Conservation (phyloP, 208 protist genomes). For the Leishmania aethiopica region DNA sequence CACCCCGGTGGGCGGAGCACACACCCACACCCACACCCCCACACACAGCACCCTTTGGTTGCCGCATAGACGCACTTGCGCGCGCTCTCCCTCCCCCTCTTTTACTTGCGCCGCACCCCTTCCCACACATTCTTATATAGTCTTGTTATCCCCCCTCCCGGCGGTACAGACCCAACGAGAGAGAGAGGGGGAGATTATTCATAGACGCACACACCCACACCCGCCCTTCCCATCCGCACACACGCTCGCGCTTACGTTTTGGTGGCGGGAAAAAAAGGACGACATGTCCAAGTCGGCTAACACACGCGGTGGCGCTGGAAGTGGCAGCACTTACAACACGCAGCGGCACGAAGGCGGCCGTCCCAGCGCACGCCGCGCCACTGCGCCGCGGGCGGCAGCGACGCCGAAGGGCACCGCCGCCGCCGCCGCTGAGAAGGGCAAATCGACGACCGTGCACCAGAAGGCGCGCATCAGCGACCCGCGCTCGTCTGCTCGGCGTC, state of each 20-base stretch:
- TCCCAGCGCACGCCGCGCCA: neutral
- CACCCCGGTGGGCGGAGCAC: neutral
- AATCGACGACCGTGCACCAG: neutral
- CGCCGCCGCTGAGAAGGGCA: neutral
- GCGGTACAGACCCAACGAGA: no score
- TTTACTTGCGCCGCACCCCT: neutral
- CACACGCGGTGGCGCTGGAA: neutral
- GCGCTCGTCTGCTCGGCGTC: neutral
- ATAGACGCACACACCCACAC: neutral
- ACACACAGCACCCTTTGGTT: neutral
- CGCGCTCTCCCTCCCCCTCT: neutral
- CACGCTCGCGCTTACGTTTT: neutral
- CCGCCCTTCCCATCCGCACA: neutral
- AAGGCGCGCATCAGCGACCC: neutral
- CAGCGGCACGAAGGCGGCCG: neutral
- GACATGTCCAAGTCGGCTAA: neutral
- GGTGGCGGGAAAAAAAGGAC: neutral
- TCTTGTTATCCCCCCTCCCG: no score
- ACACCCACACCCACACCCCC: neutral
- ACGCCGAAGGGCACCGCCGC: neutral
- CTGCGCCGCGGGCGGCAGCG: conserved; percentile 2
- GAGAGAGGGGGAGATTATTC: neutral
- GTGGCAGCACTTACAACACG: conserved; percentile 3
- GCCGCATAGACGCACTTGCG: neutral
- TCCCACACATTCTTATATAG: neutral